Evolutionary conservation across 2,329 filamentous ascomycete genomes (phyloP).

Genomic region (Ophiostoma angusticollis): DNA sequence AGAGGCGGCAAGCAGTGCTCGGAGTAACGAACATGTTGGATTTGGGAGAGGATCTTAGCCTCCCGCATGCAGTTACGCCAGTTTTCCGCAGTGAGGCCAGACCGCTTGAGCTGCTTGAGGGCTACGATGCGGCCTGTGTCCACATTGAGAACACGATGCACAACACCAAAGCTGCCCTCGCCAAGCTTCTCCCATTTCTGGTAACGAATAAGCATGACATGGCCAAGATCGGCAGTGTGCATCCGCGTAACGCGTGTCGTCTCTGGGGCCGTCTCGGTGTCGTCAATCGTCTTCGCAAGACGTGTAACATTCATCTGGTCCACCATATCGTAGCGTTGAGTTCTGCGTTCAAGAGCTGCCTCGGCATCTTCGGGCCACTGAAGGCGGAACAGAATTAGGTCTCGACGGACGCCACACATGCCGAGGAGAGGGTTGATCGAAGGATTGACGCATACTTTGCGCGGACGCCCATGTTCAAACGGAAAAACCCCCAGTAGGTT

Average conservation of each 20-base stretch:
- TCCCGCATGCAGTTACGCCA: too few relatives aligned
- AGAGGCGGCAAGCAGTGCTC: too few relatives aligned
- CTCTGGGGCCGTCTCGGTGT: not conserved
- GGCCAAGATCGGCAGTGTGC: not conserved
- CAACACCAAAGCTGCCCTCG: not conserved
- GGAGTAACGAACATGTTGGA: not conserved
- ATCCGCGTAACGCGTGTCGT: not conserved
- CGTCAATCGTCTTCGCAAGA: not conserved
- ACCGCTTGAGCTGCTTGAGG: not conserved
- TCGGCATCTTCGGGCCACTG: not conserved
- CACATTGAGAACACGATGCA: not conserved
- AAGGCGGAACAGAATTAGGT: not conserved
- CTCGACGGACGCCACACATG: not conserved
- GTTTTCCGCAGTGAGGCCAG: too few relatives aligned
- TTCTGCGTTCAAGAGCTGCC: not conserved
- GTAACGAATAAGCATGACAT: not conserved
- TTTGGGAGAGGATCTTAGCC: not conserved
- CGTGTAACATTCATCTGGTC: not conserved
- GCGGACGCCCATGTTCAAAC: not conserved
- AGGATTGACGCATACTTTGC: not conserved
- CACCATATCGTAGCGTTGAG: not conserved
- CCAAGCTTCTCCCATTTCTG: not conserved
- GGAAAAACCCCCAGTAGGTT: not conserved
- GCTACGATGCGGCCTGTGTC: not conserved
- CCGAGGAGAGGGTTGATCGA: not conserved